phyloP scores from a whole-genome alignment of 1,139 yeast genomes.

The Candida neerlandica region DNA sequence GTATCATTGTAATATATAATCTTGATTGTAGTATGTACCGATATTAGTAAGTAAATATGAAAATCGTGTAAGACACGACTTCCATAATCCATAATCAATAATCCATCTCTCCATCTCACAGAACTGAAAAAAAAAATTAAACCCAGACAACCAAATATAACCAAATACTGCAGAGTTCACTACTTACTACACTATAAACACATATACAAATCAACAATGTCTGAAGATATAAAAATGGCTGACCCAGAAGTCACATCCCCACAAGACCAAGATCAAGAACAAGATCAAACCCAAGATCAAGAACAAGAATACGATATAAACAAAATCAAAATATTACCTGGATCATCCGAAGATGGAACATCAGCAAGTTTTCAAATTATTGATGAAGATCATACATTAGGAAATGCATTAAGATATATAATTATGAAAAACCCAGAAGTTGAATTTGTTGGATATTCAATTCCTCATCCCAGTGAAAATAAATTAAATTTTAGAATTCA shows the following conservation, averaged over 20 bases:
- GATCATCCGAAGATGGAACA: conserved; percentile 92
- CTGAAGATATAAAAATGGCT: conserved; percentile 12
- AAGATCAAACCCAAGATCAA: neutral
- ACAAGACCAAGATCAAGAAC: conserved; percentile 2
- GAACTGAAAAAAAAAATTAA: conserved; percentile 1
- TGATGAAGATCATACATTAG: conserved; percentile 95
- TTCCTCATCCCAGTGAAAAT: conserved; percentile 98
- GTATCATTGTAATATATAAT: neutral
- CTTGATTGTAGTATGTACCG: too few species aligned
- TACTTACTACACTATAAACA: too few species aligned
- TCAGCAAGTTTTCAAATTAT: conserved; percentile 92
- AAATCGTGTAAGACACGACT: neutral
- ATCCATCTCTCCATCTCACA: neutral
- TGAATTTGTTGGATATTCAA: conserved; percentile 96
- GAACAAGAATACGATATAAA: conserved; percentile 51
- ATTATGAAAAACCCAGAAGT: conserved; percentile 98
- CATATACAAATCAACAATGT: conserved; percentile 6
- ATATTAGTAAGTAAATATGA: too few species aligned
- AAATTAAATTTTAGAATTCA: conserved; percentile 89
- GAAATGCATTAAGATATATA: conserved; percentile 88
- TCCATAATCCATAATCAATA: neutral
- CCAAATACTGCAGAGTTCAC: too few species aligned
- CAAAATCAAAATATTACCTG: conserved; percentile 70
- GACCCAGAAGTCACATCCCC: conserved; percentile 5
- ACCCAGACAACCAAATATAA: neutral